Evolutionary conservation across 2,329 filamentous ascomycete genomes (phyloP), one percentile per base, ranked within the genome.

Genomic region (Scorias spongiosa): DNA sequence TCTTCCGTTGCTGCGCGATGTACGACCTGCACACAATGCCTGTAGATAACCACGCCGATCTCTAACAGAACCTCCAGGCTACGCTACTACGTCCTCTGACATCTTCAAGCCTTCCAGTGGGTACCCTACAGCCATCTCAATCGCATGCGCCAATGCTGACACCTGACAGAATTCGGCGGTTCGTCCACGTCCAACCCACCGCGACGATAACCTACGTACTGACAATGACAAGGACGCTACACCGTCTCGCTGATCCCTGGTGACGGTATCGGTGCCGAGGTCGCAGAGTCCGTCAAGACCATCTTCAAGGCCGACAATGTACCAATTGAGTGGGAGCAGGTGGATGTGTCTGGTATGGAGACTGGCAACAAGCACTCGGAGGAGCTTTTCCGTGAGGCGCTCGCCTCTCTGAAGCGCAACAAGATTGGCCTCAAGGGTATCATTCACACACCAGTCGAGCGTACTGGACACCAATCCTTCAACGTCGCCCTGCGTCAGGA

Each of bases 241-340:
- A 98, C 91, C 32, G 89, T 95, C 58, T 95, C 89, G 52, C 76
- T 98, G 62, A 96, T 98, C 65, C 91, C 91, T 66, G 91, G 89
- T 71, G 91, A 98, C 61, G 91, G 91, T 74, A 94, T 98, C 65
- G 91, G 91, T 67, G 85, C 86, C 66, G 91, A 98, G 72, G 88
- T 96, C 49, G 87, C 89, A 59, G 88, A 96, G 71, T 91, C 86
- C 51, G 89, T 98, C 66, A 94, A 95, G 81, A 93, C 89, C 56
- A 83, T 98, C 67, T 96, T 96, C 81, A 96, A 95, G 79, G 88
- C 89, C 65, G 89, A 96, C 74, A 96, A 94, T 64, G 89, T 95
- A 43, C 91, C 91, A 61, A 81, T 98, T 59, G 87, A 95, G 69
- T 96, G 91, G 89, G 91, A 98, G 70, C 88, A 96, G 74, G 77